A percentile compares a stretch with the other conserved stretches of the same genome.
Evolutionary conservation across 331 rosid species (phyloP).

Genomic region (Erythrophleum ivorense): DNA sequence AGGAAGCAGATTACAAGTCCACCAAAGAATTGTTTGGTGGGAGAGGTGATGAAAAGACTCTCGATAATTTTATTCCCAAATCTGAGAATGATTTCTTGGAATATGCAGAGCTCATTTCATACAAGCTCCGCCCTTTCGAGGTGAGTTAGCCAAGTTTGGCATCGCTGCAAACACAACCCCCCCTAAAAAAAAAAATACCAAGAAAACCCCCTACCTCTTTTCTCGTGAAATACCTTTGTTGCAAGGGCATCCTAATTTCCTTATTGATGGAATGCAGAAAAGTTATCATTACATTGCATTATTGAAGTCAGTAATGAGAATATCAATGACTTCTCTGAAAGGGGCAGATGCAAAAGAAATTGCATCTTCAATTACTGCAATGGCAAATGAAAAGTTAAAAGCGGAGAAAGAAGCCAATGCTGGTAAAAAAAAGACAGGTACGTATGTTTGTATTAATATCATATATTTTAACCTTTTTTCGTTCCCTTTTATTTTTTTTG

Average conservation of each 20-base stretch:
- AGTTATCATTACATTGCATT: constrained; percentile 81
- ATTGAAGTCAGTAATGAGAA: constrained; percentile 84
- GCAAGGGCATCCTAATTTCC: constrained; percentile 32
- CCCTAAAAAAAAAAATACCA: neutral
- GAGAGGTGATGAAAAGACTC: constrained; percentile 67
- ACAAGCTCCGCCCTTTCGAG: constrained; percentile 75
- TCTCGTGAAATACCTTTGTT: neutral
- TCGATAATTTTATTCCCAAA: constrained; percentile 90
- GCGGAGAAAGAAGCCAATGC: constrained; percentile 95
- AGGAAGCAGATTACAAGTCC: constrained; percentile 89
- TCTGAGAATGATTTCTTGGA: constrained; percentile 91
- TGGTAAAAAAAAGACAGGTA: constrained; percentile 95
- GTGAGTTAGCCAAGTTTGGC: constrained; percentile 45
- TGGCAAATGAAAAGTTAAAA: constrained; percentile 94
- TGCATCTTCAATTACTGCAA: constrained; percentile 90
- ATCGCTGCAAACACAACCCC: neutral
- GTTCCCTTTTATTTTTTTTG: neutral
- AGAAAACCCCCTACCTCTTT: neutral
- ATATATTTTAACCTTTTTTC: neutral
- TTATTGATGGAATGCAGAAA: constrained; percentile 64
- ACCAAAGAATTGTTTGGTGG: constrained; percentile 82
- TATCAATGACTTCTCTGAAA: constrained; percentile 80
- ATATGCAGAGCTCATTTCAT: constrained; percentile 85
- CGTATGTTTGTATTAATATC: neutral
- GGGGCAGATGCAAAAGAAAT: constrained; percentile 96